Conservation (phyloP, 2,329 filamentous ascomycete genomes). For the Penicillium expansum region DNA sequence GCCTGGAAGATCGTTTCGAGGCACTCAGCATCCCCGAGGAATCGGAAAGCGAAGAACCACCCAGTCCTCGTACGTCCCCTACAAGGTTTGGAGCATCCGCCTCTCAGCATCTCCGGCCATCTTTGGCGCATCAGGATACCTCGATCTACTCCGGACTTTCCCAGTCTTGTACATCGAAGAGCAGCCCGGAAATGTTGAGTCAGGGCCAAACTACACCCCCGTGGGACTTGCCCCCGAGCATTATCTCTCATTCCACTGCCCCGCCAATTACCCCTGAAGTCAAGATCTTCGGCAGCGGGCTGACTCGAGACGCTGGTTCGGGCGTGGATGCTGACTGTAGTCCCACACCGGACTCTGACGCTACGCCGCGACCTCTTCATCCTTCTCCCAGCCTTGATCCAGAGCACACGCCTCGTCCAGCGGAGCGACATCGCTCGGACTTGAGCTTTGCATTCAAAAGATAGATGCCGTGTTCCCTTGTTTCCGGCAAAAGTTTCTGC, state of each 20-base stretch:
- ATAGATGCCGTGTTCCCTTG: constrained; percentile 1
- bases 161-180: not conserved
- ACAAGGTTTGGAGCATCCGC: not conserved
- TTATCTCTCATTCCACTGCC: constrained; percentile 15
- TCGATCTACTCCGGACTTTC: constrained; percentile 21
- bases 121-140: constrained; percentile 18
- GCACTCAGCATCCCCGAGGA: constrained; percentile 38
- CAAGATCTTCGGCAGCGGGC: constrained; percentile 7
- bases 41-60: constrained; percentile 31
- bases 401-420: constrained; percentile 28
- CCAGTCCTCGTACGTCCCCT: constrained; percentile 25
- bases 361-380: constrained; percentile 35
- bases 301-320: constrained; percentile 11
- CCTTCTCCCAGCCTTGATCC: constrained; percentile 27
- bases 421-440: constrained; percentile 23
- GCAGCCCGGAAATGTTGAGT: constrained; percentile 13
- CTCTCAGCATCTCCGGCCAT: constrained; percentile 13
- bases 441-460: constrained; percentile 7
- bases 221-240: constrained; percentile 14
- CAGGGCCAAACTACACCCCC: constrained; percentile 35
- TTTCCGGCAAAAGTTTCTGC: not conserved
- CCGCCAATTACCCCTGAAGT: constrained; percentile 24
- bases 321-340: constrained; percentile 20
- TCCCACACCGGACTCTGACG: constrained; percentile 31
- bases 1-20: constrained; percentile 34